Evolutionary conservation across 805 yeast genomes (phyloP), one percentile per base, ranked within the genome.

Genomic region (Tetrapisispora arboricola): DNA sequence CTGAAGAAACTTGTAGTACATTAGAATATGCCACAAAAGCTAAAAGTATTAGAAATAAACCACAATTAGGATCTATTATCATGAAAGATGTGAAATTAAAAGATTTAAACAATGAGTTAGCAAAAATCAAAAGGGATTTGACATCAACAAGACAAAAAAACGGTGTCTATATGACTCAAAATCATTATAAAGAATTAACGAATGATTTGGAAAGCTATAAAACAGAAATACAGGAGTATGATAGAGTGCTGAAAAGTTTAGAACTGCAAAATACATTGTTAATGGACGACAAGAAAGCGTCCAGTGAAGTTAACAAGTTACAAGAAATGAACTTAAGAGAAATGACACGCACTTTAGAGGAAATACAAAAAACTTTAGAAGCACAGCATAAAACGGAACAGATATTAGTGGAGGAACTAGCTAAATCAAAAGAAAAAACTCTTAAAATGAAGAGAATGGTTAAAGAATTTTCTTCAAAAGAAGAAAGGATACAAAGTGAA

Each of bases 11-110:
- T 0, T 58, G 80, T 32, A 82, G 92, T 49, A 87, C 96, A 0
- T 67, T 87, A 39, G 92, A 85, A 48, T 87, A 87, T 58, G 95
- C 96, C 3, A 76, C 79, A 40, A 78, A 87, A 45, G 96, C 96
- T 2, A 84, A 85, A 48, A 80, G 76, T 47, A 84, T 87, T 45
- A 75, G 75, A 51, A 80, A 80, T 55, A 76, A 72, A 54, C 84
- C 84, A 2, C 84, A 85, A 66, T 58, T 75, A 35, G 78, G 79
- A 11, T 67, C 71, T 28, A 55, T 83, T 65, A 51, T 84, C 48
- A 73, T 83, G 63, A 70, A 75, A 39, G 71, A 66, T 42, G 51
- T 50, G 42, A 65, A 53, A 61, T 73, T 49, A 63, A 78, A 48
- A 57, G 73, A 58, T 60, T 72, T 51, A 51, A 74, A 66, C 49